Evolutionary conservation across 2,329 filamentous ascomycete species (phyloP).

Genomic region (Hypoxylon sp.): DNA sequence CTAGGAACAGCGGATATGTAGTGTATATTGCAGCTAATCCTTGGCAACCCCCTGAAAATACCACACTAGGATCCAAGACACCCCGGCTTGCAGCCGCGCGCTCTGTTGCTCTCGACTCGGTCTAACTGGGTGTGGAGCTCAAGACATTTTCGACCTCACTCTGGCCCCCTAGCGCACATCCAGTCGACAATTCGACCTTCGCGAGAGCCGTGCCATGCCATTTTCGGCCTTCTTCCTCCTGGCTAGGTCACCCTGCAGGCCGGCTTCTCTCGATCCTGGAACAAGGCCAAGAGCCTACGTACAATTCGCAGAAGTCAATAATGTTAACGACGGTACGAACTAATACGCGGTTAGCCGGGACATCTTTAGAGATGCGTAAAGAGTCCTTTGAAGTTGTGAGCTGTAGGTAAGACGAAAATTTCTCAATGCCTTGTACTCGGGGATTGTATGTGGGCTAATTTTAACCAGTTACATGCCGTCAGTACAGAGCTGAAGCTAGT

Average conservation of each 20-base stretch:
- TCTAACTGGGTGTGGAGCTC: conserved; percentile 38
- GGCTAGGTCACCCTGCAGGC: conserved; percentile 18
- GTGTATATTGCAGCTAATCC: conserved; percentile 37
- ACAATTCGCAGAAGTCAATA: conserved; percentile 8
- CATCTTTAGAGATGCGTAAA: not conserved
- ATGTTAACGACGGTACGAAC: conserved; percentile 19
- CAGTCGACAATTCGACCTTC: conserved; percentile 23
- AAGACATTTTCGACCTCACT: conserved; percentile 39
- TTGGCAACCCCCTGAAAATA: conserved; percentile 48
- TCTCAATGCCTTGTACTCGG: not conserved
- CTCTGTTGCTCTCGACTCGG: conserved; percentile 44
- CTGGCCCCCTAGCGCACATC: conserved; percentile 24
- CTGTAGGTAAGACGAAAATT: not conserved
- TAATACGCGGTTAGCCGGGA: not conserved
- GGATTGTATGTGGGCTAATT: not conserved
- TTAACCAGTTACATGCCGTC: conserved; percentile 13
- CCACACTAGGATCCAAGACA: conserved; percentile 44
- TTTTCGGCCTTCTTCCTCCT: conserved; percentile 38
- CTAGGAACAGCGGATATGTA: conserved; percentile 34
- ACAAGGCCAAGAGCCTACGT: conserved; percentile 39
- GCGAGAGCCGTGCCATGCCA: conserved; percentile 30
- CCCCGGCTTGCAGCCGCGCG: conserved; percentile 48
- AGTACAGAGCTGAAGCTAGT: conserved; percentile 6
- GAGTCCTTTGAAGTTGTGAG: not conserved
- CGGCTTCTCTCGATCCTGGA: conserved; percentile 40